Base-by-base conservation (phyloP, 1,284 basidiomycete genomes). In the Sporisorium iseilematis-ciliati region DNA sequence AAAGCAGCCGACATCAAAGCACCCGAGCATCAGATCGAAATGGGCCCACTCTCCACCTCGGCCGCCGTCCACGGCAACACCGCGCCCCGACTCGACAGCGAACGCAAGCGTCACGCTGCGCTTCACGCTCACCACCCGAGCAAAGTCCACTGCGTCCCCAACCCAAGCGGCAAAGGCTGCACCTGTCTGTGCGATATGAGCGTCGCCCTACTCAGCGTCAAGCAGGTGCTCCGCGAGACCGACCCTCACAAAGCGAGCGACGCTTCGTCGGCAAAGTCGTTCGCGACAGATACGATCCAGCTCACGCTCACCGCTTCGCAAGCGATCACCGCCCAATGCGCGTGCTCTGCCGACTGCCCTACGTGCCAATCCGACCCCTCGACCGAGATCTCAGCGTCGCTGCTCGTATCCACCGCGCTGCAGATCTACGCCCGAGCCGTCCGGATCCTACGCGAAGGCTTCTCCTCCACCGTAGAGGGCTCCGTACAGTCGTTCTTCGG, bases 381-480 rank as follows among this genome's bases (percentile, higher is more conserved):
- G 10, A 80, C 78, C 33, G 68, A 73, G 57, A 64, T 81, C 14
- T 75, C 61, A n/a, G 82, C 82, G 0, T 72, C 69, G 38, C 45
- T 85, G 41, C 65, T 85, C 0, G 80, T 85, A 8, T 76, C 75
- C 1, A 84, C 83, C 0, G 82, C 82, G 18, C 70, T 85, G 29
- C 83, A 85, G 71, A 85, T 85, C 49, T 85, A 85, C 56, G 78
- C 82, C 3, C 57, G 82, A 2, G 83, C 83, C 16, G 78, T 85
- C 29, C 64, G 79, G 33, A 79, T 79, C 16, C 54, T 85, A 38
- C 62, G 80, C 12, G 79, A 82, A 26, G 81, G 82, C 4, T 78
- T 84, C 0, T 73, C 73, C 3, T 61, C 61, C 26, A n/a, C 29
- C 20, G 48, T n/a, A 1, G 41, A 42, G 4, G 50, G 53, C n/a